phyloP scores from a whole-genome alignment of 345 rosid species.

The Linum lewisii region DNA sequence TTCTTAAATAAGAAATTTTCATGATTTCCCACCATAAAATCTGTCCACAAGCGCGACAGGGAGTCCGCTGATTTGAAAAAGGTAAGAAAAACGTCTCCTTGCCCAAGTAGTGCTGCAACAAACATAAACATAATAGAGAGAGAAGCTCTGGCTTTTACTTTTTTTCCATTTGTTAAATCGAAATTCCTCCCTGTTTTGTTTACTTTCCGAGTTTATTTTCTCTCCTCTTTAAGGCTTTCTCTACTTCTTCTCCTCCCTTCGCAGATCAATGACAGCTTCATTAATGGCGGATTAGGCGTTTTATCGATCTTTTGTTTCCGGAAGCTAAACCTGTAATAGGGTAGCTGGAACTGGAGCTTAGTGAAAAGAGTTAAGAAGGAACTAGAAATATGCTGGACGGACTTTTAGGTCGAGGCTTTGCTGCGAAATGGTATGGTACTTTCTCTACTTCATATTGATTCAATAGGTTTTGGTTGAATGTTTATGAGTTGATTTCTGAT shows the following conservation, averaged over 20 bases:
- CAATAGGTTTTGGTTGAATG: not conserved
- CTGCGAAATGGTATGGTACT: conserved; percentile 51
- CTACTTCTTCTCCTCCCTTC: not conserved
- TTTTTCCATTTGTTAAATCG: not conserved
- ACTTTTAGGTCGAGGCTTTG: conserved; percentile 69
- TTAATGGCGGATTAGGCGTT: not conserved
- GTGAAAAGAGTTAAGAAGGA: not conserved
- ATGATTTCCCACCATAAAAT: no score
- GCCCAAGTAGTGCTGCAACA: not conserved
- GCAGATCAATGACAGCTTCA: not conserved
- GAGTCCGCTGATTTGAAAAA: not conserved
- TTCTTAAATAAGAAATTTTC: no score
- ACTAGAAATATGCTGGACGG: conserved; percentile 69
- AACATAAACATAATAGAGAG: not conserved
- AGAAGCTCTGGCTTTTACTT: not conserved
- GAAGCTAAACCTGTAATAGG: not conserved
- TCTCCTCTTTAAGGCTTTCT: not conserved
- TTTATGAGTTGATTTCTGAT: not conserved
- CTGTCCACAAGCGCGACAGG: not conserved
- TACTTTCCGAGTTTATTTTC: no score
- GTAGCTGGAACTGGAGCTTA: not conserved
- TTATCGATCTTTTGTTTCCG: not conserved
- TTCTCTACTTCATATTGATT: not conserved
- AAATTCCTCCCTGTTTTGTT: not conserved
- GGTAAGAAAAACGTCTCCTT: not conserved